Base-by-base conservation (phyloP, 2,329 filamentous ascomycete genomes). In the Passalora sequoiae region DNA sequence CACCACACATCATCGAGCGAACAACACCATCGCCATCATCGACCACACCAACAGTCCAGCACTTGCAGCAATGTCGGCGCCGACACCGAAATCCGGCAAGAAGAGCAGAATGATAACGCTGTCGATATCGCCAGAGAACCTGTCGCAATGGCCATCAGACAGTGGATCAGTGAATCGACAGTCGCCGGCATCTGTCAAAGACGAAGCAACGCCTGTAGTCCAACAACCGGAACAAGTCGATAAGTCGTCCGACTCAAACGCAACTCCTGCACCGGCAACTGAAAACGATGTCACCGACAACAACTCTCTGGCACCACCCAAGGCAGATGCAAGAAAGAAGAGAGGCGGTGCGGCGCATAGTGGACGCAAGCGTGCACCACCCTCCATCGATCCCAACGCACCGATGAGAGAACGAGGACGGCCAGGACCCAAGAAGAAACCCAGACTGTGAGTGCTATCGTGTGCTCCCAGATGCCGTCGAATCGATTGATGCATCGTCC, bases 391-490 rank as follows among this genome's bases (percentile, higher is more conserved):
- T 51, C 59, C 60, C 13, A 58, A 60, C 39, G 57, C 54, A 10
- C 57, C 58, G 6, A 54, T 55, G 41, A 50, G 54, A 20, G 60
- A 63, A 44, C 43, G 58, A 63, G 85, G 85, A 62, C 94, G 94
- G 71, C 91, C 92, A 5, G 91, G 91, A 5, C 91, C 91, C 0
- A 97, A 96, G 78, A 95, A 96, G 80, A 95, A 94, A 72, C 83
- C 86, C 54, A 83, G 85, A 75, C 70, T 95, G 91, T 96, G 84
- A 71, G 89, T 84, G 12, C 15, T 5, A 20, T 16, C 28, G 12
- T 38, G 25, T 10, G 10, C 10, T 6, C 10, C n/a, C 22, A 13
- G 36, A 24, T 22, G 13, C 16, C 24, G 12, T n/a, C n/a, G n/a
- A n/a, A n/a, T n/a, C n/a, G n/a, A n/a, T n/a, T n/a, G n/a, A n/a